Conservation (phyloP, 331 rosid genomes). For the Dryas integrifolia region DNA sequence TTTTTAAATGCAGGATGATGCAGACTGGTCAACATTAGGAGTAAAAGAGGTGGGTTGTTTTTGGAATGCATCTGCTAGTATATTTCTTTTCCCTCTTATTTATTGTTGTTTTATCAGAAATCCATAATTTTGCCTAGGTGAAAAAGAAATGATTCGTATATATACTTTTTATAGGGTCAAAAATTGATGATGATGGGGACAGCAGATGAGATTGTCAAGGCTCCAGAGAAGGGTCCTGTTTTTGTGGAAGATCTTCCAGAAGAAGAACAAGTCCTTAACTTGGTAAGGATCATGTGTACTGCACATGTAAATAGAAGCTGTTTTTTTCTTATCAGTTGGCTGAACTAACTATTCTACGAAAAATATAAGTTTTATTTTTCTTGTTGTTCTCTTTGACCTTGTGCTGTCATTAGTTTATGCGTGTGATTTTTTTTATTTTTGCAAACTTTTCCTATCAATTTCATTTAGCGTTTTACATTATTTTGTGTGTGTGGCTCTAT, state of each 20-base stretch:
- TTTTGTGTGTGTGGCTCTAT: not conserved
- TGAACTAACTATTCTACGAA: not conserved
- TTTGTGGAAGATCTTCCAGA: slow-evolving; percentile 98
- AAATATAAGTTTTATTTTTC: not conserved
- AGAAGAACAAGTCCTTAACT: slow-evolving; percentile 77
- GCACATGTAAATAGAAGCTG: slow-evolving; percentile 5
- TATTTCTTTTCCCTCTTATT: not conserved
- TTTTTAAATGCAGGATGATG: slow-evolving; percentile 70
- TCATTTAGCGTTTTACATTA: not conserved
- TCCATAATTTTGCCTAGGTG: not conserved
- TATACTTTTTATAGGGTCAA: slow-evolving; percentile 69
- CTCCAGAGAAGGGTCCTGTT: slow-evolving; percentile 90
- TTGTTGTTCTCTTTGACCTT: slow-evolving; percentile 7
- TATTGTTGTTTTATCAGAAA: not conserved
- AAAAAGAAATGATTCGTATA: slow-evolving; percentile 18
- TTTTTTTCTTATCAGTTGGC: not conserved
- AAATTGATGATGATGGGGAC: slow-evolving; percentile 99
- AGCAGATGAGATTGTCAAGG: slow-evolving; percentile 84
- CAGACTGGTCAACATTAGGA: slow-evolving; percentile 80
- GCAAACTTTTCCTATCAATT: not conserved
- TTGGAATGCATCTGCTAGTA: slow-evolving; percentile 16
- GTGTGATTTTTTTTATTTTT: not conserved
- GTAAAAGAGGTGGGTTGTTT: slow-evolving; percentile 64
- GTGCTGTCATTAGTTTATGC: slow-evolving; percentile 8
- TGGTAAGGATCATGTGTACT: slow-evolving; percentile 43